Conservation (phyloP, 306 rosid genomes). For the Vachellia pachyceras region DNA sequence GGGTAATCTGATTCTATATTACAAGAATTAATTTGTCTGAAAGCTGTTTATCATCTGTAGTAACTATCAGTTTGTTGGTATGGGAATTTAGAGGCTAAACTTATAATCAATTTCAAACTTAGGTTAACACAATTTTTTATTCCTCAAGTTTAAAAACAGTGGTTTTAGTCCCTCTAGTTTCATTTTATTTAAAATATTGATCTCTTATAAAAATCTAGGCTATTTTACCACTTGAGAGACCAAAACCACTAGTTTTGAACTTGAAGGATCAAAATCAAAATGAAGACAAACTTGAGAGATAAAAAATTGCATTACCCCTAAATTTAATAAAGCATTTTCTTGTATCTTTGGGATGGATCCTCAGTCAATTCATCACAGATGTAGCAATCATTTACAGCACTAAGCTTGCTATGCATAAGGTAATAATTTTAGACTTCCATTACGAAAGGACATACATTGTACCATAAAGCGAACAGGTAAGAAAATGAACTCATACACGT, state of each 20-base stretch:
- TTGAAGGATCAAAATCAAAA: too few species aligned
- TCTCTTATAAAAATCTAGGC: too few species aligned
- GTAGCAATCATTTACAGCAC: slow-evolving; percentile 26
- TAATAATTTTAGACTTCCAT: background rate
- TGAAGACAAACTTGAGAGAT: too few species aligned
- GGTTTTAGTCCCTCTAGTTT: too few species aligned
- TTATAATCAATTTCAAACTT: background rate
- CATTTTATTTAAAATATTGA: too few species aligned
- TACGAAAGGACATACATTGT: background rate
- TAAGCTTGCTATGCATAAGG: slow-evolving; percentile 20
- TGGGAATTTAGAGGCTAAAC: slow-evolving; percentile 19
- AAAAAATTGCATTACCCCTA: too few species aligned
- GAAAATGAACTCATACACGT: slow-evolving; percentile 10
- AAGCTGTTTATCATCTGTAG: background rate
- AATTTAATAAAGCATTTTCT: background rate
- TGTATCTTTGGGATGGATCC: slow-evolving; percentile 18
- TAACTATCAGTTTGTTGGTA: background rate
- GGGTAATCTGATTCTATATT: background rate
- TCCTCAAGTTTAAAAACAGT: too few species aligned
- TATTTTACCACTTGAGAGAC: too few species aligned
- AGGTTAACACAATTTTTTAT: too few species aligned
- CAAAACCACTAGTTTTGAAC: too few species aligned
- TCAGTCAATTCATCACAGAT: slow-evolving; percentile 18
- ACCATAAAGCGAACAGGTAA: background rate
- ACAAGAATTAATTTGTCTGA: slow-evolving; percentile 20